phyloP scores from a whole-genome alignment of 2,329 filamentous ascomycete species.

The Magnaporthales sp. region DNA sequence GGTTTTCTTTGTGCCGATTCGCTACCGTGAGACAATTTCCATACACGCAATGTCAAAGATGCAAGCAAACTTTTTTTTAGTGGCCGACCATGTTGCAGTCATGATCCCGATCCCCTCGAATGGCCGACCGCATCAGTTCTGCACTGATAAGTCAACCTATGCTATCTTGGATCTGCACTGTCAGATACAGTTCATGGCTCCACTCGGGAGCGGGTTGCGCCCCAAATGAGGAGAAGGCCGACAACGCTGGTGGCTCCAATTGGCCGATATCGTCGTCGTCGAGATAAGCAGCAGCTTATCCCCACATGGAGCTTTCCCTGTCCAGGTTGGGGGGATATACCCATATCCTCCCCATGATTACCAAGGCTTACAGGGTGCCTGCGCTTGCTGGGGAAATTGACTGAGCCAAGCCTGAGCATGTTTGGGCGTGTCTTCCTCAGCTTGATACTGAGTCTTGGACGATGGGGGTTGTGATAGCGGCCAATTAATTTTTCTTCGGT shows the following conservation, averaged over 20 bases:
- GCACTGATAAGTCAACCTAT: not conserved
- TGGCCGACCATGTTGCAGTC: not conserved
- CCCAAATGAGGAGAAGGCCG: slow-evolving; percentile 1
- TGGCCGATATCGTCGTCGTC: not conserved
- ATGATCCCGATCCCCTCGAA: no score
- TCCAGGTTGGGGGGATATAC: not conserved
- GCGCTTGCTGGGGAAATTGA: no score
- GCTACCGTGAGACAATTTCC: not conserved
- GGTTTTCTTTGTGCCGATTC: not conserved
- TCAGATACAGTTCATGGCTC: not conserved
- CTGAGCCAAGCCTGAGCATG: not conserved
- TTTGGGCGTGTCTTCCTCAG: not conserved
- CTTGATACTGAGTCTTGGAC: not conserved
- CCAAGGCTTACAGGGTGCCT: not conserved
- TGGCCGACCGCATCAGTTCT: not conserved
- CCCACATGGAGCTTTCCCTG: not conserved
- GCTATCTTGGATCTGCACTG: not conserved
- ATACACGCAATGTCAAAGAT: not conserved
- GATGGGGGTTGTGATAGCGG: not conserved
- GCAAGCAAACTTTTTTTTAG: not conserved
- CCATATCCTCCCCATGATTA: not conserved
- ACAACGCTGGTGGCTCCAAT: not conserved
- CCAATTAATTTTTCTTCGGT: not conserved
- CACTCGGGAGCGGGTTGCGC: not conserved
- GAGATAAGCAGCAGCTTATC: not conserved